A percentile compares a stretch with the other conserved stretches of the same genome.
phyloP scores from a whole-genome alignment of 441 rosid species.

The Omphalea diandra region DNA sequence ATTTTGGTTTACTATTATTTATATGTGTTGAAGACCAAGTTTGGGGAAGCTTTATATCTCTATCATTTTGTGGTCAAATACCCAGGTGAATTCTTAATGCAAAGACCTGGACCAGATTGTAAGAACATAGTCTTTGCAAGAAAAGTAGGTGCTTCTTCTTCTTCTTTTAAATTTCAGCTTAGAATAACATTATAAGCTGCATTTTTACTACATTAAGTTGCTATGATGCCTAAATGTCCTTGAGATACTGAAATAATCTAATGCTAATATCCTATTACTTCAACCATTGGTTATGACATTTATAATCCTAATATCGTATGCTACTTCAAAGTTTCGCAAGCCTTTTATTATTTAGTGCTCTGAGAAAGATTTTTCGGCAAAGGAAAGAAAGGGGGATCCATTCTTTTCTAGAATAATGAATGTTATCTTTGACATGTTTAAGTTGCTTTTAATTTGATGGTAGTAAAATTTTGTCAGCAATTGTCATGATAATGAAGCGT shows the following conservation, averaged over 20 bases:
- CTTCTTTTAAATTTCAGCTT: neutral
- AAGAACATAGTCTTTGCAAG: too few species aligned
- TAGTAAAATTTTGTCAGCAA: too few species aligned
- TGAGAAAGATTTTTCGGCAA: too few species aligned
- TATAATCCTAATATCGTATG: too few species aligned
- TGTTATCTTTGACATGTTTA: neutral
- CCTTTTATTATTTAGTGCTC: too few species aligned
- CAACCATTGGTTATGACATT: too few species aligned
- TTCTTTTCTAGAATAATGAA: neutral
- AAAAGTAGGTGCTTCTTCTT: neutral
- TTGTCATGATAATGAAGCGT: neutral
- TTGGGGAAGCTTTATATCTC: neutral
- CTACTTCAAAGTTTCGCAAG: too few species aligned
- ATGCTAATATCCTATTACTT: neutral
- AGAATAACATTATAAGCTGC: neutral
- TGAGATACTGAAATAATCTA: neutral
- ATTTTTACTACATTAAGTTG: neutral
- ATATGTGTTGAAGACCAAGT: neutral
- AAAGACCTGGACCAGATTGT: neutral
- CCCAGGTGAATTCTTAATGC: too few species aligned
- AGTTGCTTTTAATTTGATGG: too few species aligned
- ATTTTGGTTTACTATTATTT: neutral
- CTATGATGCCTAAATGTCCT: too few species aligned
- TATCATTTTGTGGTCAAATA: too few species aligned
- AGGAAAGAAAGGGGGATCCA: too few species aligned